phyloP scores from a whole-genome alignment of 2,329 filamentous ascomycete genomes.

The Trichoderma sp. region DNA sequence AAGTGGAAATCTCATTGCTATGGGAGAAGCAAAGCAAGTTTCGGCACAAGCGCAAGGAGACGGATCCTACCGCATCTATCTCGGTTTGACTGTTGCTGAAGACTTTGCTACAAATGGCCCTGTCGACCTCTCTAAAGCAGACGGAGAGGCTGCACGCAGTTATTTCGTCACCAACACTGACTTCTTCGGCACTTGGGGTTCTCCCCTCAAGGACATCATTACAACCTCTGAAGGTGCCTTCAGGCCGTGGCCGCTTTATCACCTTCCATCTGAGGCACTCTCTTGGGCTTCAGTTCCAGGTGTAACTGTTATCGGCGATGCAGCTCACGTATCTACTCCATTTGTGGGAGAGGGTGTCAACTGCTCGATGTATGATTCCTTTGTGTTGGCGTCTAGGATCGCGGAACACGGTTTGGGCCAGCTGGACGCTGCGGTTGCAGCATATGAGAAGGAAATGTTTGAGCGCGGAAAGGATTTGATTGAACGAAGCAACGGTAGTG shows the following conservation, averaged over 20 bases:
- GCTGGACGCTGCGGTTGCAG: not conserved
- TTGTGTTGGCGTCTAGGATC: not conserved
- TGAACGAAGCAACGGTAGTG: not conserved
- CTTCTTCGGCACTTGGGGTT: not conserved
- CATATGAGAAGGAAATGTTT: conserved; percentile 17
- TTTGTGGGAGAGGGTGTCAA: conserved; percentile 17
- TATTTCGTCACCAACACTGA: not conserved
- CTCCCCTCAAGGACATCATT: not conserved
- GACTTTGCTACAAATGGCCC: not conserved
- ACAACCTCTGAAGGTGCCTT: conserved; percentile 2
- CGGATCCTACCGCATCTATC: not conserved
- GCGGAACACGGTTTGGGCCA: not conserved
- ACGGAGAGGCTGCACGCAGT: not conserved
- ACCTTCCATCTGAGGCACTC: not conserved
- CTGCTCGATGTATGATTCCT: conserved; percentile 5
- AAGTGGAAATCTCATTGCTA: not conserved
- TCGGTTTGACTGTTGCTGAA: not conserved
- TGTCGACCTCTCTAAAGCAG: not conserved
- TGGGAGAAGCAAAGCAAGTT: not conserved
- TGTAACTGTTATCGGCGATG: not conserved
- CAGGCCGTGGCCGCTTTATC: conserved; percentile 1
- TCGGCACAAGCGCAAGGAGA: not conserved
- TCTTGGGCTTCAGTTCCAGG: not conserved
- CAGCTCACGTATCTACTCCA: not conserved
- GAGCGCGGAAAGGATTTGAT: not conserved